A percentile compares a stretch with the other conserved stretches of the same genome.
phyloP scores from a whole-genome alignment of 2,329 filamentous ascomycete species.

The Pseudogymnoascus sp. region DNA sequence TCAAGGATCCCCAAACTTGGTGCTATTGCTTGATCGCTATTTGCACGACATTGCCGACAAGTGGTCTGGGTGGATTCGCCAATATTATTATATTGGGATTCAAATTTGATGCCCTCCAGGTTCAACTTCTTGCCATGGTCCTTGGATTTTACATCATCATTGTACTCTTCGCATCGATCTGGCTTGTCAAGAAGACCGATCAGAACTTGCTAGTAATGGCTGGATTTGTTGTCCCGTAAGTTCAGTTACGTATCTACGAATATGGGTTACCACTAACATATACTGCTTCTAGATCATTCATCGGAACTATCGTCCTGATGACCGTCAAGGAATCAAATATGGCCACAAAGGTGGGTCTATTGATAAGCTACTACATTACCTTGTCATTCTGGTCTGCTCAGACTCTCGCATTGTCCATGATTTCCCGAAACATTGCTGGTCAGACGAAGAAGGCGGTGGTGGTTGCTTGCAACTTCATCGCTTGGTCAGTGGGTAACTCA shows the following conservation, averaged over 20 bases:
- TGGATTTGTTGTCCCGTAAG: slow-evolving; percentile 56
- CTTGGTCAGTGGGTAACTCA: slow-evolving; percentile 47
- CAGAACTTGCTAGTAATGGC: slow-evolving; percentile 63
- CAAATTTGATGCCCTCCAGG: slow-evolving; percentile 56
- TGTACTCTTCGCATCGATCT: slow-evolving; percentile 57
- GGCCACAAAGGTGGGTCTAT: slow-evolving; percentile 54
- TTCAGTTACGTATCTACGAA: slow-evolving; percentile 13
- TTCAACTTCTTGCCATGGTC: slow-evolving; percentile 68
- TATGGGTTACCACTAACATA: background rate
- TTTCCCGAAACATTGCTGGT: slow-evolving; percentile 43
- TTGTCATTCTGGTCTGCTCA: slow-evolving; percentile 71
- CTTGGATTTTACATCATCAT: slow-evolving; percentile 66
- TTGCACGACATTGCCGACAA: slow-evolving; percentile 65
- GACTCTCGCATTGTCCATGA: slow-evolving; percentile 57
- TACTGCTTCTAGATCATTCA: slow-evolving; percentile 47
- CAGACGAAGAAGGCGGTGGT: slow-evolving; percentile 46
- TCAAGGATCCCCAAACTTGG: slow-evolving; percentile 58
- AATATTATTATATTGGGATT: slow-evolving; percentile 68
- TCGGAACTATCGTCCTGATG: slow-evolving; percentile 66
- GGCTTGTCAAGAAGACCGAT: slow-evolving; percentile 57
- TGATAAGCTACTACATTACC: slow-evolving; percentile 69
- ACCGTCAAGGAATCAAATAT: slow-evolving; percentile 51
- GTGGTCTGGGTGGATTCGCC: slow-evolving; percentile 63
- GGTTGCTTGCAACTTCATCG: slow-evolving; percentile 40
- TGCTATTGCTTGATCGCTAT: slow-evolving; percentile 58